phyloP scores from a whole-genome alignment of 768 basidiomycete genomes.

The Cyathus striatus region DNA sequence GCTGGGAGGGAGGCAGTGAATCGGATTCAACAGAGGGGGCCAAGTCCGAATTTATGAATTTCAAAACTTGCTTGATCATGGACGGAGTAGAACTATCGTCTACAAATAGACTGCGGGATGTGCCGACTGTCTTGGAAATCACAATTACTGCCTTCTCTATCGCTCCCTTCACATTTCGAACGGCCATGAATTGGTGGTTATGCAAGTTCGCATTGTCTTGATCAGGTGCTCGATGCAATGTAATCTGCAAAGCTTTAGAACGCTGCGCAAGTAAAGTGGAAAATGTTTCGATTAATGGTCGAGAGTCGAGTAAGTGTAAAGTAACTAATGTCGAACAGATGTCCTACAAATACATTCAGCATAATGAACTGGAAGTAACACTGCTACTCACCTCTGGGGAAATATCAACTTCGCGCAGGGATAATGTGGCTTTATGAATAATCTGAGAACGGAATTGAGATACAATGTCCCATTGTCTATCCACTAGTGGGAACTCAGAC shows the following conservation, averaged over 20 bases:
- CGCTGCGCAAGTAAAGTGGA: conserved; percentile 69
- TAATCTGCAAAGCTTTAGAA: conserved; percentile 46
- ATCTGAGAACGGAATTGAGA: conserved; percentile 87
- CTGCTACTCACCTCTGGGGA: conserved; percentile 42
- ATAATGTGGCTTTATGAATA: conserved; percentile 79
- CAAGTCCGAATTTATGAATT: conserved; percentile 55
- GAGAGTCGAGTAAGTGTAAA: conserved; percentile 85
- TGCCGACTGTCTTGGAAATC: conserved; percentile 53
- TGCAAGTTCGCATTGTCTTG: too few relatives aligned
- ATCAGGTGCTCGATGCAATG: conserved; percentile 20
- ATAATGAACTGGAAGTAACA: not conserved
- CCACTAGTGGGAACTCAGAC: conserved; percentile 78
- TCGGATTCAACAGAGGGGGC: conserved; percentile 28
- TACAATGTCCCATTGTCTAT: conserved; percentile 91
- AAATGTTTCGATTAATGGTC: conserved; percentile 71
- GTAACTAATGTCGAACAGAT: conserved; percentile 76
- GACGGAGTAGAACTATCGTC: conserved; percentile 28
- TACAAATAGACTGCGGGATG: conserved; percentile 55
- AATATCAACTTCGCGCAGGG: conserved; percentile 58
- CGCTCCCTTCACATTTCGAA: conserved; percentile 50
- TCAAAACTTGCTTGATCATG: conserved; percentile 52
- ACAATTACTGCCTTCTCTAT: conserved; percentile 47
- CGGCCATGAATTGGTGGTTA: too few relatives aligned
- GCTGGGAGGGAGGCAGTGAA: conserved; percentile 36
- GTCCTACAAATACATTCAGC: conserved; percentile 36